phyloP scores from a whole-genome alignment of 352 stramenopile genomes.

The Pythium periplocum region DNA sequence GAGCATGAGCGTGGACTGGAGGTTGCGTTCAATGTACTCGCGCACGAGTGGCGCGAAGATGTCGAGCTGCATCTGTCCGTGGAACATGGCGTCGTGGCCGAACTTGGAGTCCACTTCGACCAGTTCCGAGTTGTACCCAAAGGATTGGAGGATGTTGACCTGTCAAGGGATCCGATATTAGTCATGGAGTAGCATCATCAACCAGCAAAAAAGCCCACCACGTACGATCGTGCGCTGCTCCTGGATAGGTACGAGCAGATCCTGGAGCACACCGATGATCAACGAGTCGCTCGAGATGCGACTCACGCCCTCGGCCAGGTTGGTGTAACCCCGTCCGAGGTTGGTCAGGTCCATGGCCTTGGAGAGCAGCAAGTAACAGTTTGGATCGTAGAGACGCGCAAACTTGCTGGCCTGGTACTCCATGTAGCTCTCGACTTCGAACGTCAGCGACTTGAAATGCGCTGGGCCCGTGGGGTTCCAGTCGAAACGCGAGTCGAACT shows the following conservation, averaged over 20 bases:
- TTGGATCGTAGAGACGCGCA: slow-evolving; percentile 75
- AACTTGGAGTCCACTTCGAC: slow-evolving; percentile 82
- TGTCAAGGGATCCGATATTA: slow-evolving; percentile 1
- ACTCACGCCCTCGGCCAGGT: slow-evolving; percentile 67
- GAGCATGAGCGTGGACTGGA: slow-evolving; percentile 41
- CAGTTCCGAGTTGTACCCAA: slow-evolving; percentile 52
- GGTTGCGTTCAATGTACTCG: slow-evolving; percentile 63
- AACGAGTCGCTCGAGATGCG: slow-evolving; percentile 63
- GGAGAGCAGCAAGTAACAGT: slow-evolving; percentile 86
- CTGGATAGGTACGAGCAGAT: slow-evolving; percentile 78
- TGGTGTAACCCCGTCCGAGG: slow-evolving; percentile 56
- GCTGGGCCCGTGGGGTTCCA: slow-evolving; percentile 71
- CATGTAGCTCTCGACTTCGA: slow-evolving; percentile 90
- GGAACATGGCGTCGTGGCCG: slow-evolving; percentile 87
- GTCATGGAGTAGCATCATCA: background rate
- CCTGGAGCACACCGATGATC: slow-evolving; percentile 80
- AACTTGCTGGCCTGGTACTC: slow-evolving; percentile 88
- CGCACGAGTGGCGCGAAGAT: slow-evolving; percentile 67
- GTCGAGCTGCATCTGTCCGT: slow-evolving; percentile 72
- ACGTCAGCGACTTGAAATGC: slow-evolving; percentile 75
- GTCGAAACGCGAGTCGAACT: slow-evolving; percentile 84
- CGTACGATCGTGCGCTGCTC: slow-evolving; percentile 72
- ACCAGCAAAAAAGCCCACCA: background rate
- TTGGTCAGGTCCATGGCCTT: slow-evolving; percentile 87
- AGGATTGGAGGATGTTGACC: slow-evolving; percentile 78